Evolutionary conservation across 495 filamentous ascomycete genomes (phyloP).

Genomic region (Cenococcum geophilum): DNA sequence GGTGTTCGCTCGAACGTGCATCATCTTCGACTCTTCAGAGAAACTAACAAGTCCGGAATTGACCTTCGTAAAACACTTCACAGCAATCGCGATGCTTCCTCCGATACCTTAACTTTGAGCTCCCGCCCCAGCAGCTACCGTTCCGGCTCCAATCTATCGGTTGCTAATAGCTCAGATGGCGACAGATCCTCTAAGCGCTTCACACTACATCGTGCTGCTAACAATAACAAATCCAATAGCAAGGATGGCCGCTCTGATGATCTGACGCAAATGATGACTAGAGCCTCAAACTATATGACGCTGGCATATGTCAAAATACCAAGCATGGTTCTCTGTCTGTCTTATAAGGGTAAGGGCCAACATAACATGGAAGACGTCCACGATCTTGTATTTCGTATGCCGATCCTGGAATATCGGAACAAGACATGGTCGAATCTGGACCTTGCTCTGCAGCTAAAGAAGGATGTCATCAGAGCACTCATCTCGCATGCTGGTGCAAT

Average conservation of each 20-base stretch:
- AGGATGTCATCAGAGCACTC: constrained; percentile 85
- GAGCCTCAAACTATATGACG: constrained; percentile 95
- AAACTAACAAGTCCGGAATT: constrained; percentile 7
- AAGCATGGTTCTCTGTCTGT: constrained; percentile 88
- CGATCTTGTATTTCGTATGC: constrained; percentile 93
- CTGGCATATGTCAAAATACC: constrained; percentile 92
- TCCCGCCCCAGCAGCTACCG: constrained; percentile 44
- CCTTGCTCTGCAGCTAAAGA: constrained; percentile 83
- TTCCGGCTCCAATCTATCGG: constrained; percentile 48
- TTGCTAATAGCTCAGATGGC: constrained; percentile 39
- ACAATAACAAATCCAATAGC: constrained; percentile 49
- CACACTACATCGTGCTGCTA: constrained; percentile 44
- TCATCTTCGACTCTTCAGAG: constrained; percentile 34
- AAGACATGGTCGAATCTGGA: constrained; percentile 99
- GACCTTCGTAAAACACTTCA: constrained; percentile 18
- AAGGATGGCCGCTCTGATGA: constrained; percentile 68
- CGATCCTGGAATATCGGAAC: constrained; percentile 90
- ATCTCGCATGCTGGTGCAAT: constrained; percentile 95
- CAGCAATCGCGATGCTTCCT: constrained; percentile 4
- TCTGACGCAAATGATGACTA: constrained; percentile 93
- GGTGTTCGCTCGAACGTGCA: constrained; percentile 20
- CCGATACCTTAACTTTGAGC: background rate
- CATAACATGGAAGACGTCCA: constrained; percentile 95
- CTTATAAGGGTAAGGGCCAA: constrained; percentile 92
- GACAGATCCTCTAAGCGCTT: constrained; percentile 53